These are phyloP conservation scores for Acidomyces sp. DNA, from an alignment of 495 filamentous ascomycete genomes.

Conservation along the genomic window DNA sequence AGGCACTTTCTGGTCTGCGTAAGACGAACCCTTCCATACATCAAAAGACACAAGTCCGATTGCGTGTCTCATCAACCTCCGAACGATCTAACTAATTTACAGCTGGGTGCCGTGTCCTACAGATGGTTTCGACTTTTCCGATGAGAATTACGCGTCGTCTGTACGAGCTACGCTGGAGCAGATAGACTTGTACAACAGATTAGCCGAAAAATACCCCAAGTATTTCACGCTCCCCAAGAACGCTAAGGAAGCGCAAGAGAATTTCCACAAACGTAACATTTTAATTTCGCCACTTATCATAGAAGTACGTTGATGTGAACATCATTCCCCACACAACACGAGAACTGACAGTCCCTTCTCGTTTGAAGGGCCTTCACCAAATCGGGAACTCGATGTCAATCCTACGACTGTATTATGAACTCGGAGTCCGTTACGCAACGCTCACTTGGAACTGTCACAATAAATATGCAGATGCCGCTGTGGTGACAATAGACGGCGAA, in stretches of 20 bases:
- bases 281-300: conserved; percentile 65
- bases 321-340: too few relatives aligned
- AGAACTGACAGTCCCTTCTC: too few relatives aligned
- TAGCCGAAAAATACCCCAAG: conserved; percentile 53
- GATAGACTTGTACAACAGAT: conserved; percentile 64
- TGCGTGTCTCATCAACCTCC: too few relatives aligned
- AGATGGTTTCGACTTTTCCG: conserved; percentile 57
- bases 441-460: conserved; percentile 94
- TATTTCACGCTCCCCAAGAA: conserved; percentile 51
- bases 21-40: too few relatives aligned
- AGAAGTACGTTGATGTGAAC: too few relatives aligned
- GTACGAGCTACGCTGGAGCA: conserved; percentile 67
- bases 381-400: conserved; percentile 77
- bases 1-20: conserved; percentile 87
- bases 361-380: conserved; percentile 91
- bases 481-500: conserved; percentile 31
- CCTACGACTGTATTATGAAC: conserved; percentile 55
- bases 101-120: conserved; percentile 64
- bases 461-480: conserved; percentile 70
- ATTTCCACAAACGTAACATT: conserved; percentile 30
- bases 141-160: conserved; percentile 51
- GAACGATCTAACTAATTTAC: too few relatives aligned
- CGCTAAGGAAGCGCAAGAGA: conserved; percentile 47
- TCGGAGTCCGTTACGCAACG: conserved; percentile 86
- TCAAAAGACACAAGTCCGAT: too few relatives aligned